Evolutionary conservation across 768 basidiomycete genomes (phyloP), one percentile per base, ranked within the genome.

Genomic region (Russula sp.): DNA sequence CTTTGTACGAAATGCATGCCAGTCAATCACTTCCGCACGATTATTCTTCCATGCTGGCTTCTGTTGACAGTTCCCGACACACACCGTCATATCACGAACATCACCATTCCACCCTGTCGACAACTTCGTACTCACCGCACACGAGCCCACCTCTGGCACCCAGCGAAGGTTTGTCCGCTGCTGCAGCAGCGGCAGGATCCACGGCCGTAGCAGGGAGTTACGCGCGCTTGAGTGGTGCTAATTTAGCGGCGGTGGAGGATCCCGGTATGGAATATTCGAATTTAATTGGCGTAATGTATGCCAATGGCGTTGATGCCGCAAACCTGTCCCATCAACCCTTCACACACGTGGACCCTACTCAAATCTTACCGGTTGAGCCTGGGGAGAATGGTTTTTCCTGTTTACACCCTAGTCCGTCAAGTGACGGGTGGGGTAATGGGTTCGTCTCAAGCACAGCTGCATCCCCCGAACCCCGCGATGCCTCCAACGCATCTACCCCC

Each of bases 341-440:
- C 75, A 90, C 89, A 40, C 87, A 89, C 73, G 89, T 98, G 63
- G 92, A 98, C 76, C 95, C 95, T 8, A 88, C 89, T n/a, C 92
- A 96, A 75, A 89, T 96, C 49, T 74, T 82, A 63, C 78, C 77
- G n/a, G 73, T 76, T 45, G 78, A 80, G 48, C 76, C 77, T 51
- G 61, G 66, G 55, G 76, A 77, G 40, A 71, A 73, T 63, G 73
- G 77, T 11, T 79, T 80, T 70, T 75, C 79, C 48, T 77, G 77
- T 65, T 84, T 84, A 76, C 88, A 87, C 70, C 77, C 85, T 49
- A 92, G 87, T 72, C 89, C 91, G 6, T 88, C 87, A 16, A 91
- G 89, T 72, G 90, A 91, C 71, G 87, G 83, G 8, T 91, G 89
- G 82, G 63, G 63, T 31, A 88, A 85, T 70, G 85, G 84, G 27